Evolutionary conservation across 2,329 filamentous ascomycete genomes (phyloP), one percentile per base, ranked within the genome.

Genomic region (Allantophomopsis cytisporea): DNA sequence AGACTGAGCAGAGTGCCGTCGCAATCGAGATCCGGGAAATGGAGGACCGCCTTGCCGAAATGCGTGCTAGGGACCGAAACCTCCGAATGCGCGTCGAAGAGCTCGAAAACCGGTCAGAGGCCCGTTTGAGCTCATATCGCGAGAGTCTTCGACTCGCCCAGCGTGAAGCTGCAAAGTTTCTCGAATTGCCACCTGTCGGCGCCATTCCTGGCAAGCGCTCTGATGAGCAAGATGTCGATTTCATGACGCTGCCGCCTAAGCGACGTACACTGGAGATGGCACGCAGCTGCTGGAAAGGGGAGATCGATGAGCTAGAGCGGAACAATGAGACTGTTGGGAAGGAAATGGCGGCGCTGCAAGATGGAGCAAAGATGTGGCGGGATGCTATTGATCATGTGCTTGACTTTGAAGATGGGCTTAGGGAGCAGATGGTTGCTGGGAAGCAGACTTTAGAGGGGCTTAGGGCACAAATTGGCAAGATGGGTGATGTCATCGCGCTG

Each of bases 191-290:
- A 2, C 71, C 73, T 0, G 58, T 48, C 13, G 37, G 41, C 8
- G 43, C 40, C 13, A 50, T 46, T 3, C 39, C 47, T 11, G 39
- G 49, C 3, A 47, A 50, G 44, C 47, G 43, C 3, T 10, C 35
- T 7, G 18, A 17, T 6, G 46, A 42, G 7, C 62, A 66, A 31
- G 48, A 50, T 23, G 45, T 47, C 2, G 31, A 23, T 13, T 83
- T 83, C 39, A 53, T 79, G 30, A 62, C 65, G 2, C 61, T 86
- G 7, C 71, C 75, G 1, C 68, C 75, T 0, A 73, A 80, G 47
- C 68, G 80, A 14, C 66, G 82, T 36, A 87, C 81, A 0, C 54
- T 79, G 2, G 73, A 73, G 12, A 79, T 87, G 76, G 82, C 81
- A 0, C 73, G 66, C 43, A 69, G 77, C 12, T 83, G 81, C 68